phyloP scores from a whole-genome alignment of 2,329 filamentous ascomycete species.

The Phyllosticta citriasiana region DNA sequence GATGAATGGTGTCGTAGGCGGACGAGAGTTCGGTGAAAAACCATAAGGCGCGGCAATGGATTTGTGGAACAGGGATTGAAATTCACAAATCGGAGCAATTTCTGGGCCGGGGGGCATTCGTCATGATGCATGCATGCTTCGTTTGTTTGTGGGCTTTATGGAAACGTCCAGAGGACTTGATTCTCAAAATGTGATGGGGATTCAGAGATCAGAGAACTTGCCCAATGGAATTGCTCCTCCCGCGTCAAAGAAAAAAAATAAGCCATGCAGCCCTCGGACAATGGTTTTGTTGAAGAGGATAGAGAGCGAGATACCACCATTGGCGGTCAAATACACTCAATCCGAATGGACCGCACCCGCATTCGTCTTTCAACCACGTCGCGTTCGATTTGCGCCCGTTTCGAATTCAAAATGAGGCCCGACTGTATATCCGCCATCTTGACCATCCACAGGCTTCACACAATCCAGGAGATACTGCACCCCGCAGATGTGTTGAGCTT shows the following conservation, averaged over 20 bases:
- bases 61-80: conserved; percentile 4
- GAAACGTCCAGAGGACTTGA: neutral
- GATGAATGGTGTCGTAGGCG: conserved; percentile 7
- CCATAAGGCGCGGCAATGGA: conserved; percentile 6
- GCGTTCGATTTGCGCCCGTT: neutral
- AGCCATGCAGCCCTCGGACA: neutral
- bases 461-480: too few species aligned
- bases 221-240: conserved; percentile 9
- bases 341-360: too few species aligned
- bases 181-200: conserved; percentile 2
- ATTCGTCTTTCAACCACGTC: neutral
- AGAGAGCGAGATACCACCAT: neutral
- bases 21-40: conserved; percentile 3
- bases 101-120: conserved; percentile 4
- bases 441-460: too few species aligned
- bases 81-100: conserved; percentile 6
- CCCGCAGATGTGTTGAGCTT: too few species aligned
- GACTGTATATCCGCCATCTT: too few species aligned
- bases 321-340: neutral
- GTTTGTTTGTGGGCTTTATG: conserved; percentile 2
- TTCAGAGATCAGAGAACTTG: conserved; percentile 8
- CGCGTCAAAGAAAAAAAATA: neutral
- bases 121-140: conserved; percentile 7
- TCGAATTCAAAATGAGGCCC: neutral
- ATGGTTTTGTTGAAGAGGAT: neutral